Percentiles rank a stretch among this genome's conserved stretches.
Evolutionary conservation across 2,329 filamentous ascomycete genomes (phyloP).

Genomic region (Biscogniauxia mediterranea): DNA sequence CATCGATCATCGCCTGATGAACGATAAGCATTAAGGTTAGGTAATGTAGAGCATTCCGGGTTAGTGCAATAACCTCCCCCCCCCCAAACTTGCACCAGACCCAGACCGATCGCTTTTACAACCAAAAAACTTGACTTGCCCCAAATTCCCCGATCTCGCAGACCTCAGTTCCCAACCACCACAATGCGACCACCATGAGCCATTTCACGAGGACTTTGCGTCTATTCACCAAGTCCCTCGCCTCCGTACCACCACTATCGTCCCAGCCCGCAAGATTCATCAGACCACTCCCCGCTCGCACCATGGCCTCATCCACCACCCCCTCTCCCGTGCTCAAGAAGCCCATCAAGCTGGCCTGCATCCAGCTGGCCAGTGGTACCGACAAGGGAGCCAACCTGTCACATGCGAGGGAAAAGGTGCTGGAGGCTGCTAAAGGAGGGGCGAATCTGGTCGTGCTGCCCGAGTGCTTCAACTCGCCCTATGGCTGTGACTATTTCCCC

Average conservation of each 20-base stretch:
- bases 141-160: slow-evolving; percentile 26
- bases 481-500: slow-evolving; percentile 87
- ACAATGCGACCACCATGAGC: slow-evolving; percentile 28
- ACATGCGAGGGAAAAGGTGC: slow-evolving; percentile 77
- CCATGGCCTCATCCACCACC: slow-evolving; percentile 29
- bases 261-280: slow-evolving; percentile 5
- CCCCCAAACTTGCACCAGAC: slow-evolving; percentile 1
- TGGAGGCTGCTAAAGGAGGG: slow-evolving; percentile 72
- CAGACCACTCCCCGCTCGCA: slow-evolving; percentile 19
- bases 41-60: no score
- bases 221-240: slow-evolving; percentile 17
- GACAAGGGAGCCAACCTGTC: slow-evolving; percentile 85
- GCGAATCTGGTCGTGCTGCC: slow-evolving; percentile 88
- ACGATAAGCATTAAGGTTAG: no score
- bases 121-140: no score
- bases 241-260: slow-evolving; percentile 1
- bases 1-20: no score
- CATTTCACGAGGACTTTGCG: slow-evolving; percentile 20
- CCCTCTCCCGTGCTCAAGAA: slow-evolving; percentile 61
- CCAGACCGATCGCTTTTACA: no score
- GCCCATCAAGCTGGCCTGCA: slow-evolving; percentile 74
- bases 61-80: no score
- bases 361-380: slow-evolving; percentile 76
- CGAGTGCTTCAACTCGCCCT: slow-evolving; percentile 98
- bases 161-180: slow-evolving; percentile 10